Conservation (phyloP, 495 filamentous ascomycete species). For the Filosporella fistucella region DNA sequence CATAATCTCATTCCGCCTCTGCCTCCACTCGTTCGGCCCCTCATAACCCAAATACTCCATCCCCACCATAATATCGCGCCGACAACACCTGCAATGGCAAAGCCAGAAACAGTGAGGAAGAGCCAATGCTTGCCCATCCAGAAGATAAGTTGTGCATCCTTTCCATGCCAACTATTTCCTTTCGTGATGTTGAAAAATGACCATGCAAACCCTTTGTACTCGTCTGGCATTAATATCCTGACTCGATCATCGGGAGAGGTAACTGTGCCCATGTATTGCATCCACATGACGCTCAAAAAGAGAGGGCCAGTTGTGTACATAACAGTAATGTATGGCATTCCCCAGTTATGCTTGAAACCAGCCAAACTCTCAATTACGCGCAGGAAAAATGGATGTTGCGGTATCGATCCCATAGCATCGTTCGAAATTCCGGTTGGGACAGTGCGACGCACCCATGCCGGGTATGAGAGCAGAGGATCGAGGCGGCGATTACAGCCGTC, state of each 20-base stretch:
- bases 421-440: conserved; percentile 84
- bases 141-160: conserved; percentile 71
- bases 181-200: conserved; percentile 74
- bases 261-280: conserved; percentile 48
- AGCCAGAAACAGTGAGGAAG: conserved; percentile 61
- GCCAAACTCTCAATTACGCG: conserved; percentile 65
- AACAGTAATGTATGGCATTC: conserved; percentile 81
- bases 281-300: conserved; percentile 82
- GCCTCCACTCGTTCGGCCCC: not conserved
- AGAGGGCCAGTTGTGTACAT: conserved; percentile 85
- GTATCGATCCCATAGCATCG: conserved; percentile 79
- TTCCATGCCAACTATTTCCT: conserved; percentile 74
- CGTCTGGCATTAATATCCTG: conserved; percentile 54
- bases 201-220: conserved; percentile 68
- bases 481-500: conserved; percentile 82
- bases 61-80: conserved; percentile 53
- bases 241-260: conserved; percentile 25
- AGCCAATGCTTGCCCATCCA: conserved; percentile 80
- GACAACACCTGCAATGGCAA: conserved; percentile 52
- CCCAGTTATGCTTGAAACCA: conserved; percentile 69
- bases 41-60: conserved; percentile 26
- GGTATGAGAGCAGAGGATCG: conserved; percentile 76
- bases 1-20: conserved; percentile 7
- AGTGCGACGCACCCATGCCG: conserved; percentile 76
- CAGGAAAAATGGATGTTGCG: conserved; percentile 80